Evolutionary conservation across 495 filamentous ascomycete species (phyloP), one percentile per base, ranked within the genome.

Genomic region (Trichoderma asperelloides): DNA sequence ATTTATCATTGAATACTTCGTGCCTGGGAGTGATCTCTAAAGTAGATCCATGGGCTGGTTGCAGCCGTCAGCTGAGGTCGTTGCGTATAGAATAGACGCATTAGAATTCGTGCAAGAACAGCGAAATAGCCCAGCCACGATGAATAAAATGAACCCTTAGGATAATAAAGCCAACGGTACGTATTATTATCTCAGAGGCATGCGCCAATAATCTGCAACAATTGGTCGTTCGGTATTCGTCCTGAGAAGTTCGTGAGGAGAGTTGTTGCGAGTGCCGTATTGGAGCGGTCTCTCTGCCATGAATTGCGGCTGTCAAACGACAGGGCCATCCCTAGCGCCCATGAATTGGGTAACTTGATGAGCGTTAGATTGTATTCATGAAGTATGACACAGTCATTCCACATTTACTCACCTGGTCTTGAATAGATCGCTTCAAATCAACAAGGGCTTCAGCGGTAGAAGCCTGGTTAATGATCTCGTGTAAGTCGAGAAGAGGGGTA

Each of bases 261-360:
- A 33, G 64, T 47, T 28, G 64, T 65, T 33, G 64, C 64, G 3
- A 65, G n/a, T 4, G 64, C 64, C 41, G 64, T 65, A 43, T 65
- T 65, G 0, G 64, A 65, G 13, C 64, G 64, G 11, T 65, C 64
- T 30, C 41, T 45, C 64, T 49, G 64, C 41, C 40, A 65, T 2
- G 64, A 27, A 28, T 65, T 41, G 2, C 64, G 18, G 15, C 13
- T 30, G 41, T 51, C 40, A 45, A 41, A 21, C 1, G 64, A 41
- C n/a, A 65, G 41, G 5, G 64, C 64, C 64, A 65, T 65, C 7
- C 40, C 49, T 9, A 65, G 27, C 21, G 64, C 39, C 64, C 64
- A 65, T 4, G 64, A 45, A 41, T 65, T 65, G 5, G 64, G 64
- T n/a, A 65, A 13, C 64, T 64, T 23, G 12, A 21, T 43, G 12